phyloP scores from a whole-genome alignment of 768 basidiomycete species.

The Mycena belliarum region DNA sequence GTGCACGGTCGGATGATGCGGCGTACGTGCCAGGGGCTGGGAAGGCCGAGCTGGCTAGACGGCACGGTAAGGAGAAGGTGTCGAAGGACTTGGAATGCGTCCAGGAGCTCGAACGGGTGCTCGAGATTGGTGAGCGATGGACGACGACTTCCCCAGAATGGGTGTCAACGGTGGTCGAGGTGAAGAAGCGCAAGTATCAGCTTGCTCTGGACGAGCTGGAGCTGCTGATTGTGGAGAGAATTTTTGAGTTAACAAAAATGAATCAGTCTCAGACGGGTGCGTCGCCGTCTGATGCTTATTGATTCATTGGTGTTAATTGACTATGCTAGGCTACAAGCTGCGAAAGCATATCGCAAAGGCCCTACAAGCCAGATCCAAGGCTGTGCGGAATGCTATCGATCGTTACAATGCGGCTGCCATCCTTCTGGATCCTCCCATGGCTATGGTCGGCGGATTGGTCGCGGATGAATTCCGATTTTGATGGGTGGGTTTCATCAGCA shows the following conservation, averaged over 20 bases:
- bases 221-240: too few species aligned
- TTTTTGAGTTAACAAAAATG: too few species aligned
- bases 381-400: background rate
- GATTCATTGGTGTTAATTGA: background rate
- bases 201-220: too few species aligned
- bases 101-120: background rate
- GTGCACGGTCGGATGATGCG: background rate
- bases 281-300: background rate
- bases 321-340: conserved; percentile 21
- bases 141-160: conserved; percentile 14
- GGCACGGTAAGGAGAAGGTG: background rate
- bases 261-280: conserved; percentile 24
- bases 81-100: background rate
- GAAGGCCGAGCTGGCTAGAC: background rate
- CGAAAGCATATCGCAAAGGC: conserved; percentile 23
- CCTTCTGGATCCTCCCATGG: background rate
- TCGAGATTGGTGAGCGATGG: conserved; percentile 9
- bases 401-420: conserved; percentile 1
- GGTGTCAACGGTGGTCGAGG: background rate
- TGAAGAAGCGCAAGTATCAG: too few species aligned
- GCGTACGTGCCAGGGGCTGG: background rate
- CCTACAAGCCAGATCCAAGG: background rate
- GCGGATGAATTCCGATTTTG: too few species aligned
- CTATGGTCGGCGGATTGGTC: background rate
- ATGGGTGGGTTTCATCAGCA: too few species aligned